Evolutionary conservation across 495 filamentous ascomycete species (phyloP).

Genomic region (Tuber borchii): DNA sequence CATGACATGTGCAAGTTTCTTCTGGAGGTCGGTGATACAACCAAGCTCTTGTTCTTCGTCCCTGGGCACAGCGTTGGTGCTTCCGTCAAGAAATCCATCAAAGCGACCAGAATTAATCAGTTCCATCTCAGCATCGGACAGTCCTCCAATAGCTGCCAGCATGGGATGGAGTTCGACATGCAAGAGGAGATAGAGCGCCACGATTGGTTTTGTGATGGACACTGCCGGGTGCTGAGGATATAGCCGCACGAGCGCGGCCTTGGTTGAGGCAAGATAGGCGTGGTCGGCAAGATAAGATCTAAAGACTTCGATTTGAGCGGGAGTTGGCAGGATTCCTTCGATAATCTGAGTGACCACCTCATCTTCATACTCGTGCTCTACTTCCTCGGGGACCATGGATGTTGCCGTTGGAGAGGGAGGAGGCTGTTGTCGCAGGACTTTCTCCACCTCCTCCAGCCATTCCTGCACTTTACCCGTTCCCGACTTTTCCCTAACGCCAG

Average conservation of each 20-base stretch:
- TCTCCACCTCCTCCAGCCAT: conserved; percentile 41
- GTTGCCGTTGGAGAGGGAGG: conserved; percentile 25
- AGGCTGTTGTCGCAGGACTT: conserved; percentile 34
- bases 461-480: conserved; percentile 38
- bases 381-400: conserved; percentile 16
- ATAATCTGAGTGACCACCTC: conserved; percentile 40
- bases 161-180: conserved; percentile 76
- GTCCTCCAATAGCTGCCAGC: conserved; percentile 76
- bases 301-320: conserved; percentile 33
- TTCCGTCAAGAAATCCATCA: conserved; percentile 71
- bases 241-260: conserved; percentile 29
- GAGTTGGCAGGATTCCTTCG: conserved; percentile 35
- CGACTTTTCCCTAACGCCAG: conserved; percentile 34
- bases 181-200: conserved; percentile 80
- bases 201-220: conserved; percentile 41
- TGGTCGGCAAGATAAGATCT: conserved; percentile 29
- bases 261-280: conserved; percentile 23
- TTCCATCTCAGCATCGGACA: conserved; percentile 88
- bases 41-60: conserved; percentile 95
- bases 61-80: conserved; percentile 60
- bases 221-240: conserved; percentile 37
- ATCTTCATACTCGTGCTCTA: conserved; percentile 38
- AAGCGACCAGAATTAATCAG: conserved; percentile 93
- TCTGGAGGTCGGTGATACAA: conserved; percentile 79
- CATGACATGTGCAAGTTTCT: conserved; percentile 88